phyloP scores from a whole-genome alignment of 306 rosid genomes.

The Herpetospermum pedunculosum region DNA sequence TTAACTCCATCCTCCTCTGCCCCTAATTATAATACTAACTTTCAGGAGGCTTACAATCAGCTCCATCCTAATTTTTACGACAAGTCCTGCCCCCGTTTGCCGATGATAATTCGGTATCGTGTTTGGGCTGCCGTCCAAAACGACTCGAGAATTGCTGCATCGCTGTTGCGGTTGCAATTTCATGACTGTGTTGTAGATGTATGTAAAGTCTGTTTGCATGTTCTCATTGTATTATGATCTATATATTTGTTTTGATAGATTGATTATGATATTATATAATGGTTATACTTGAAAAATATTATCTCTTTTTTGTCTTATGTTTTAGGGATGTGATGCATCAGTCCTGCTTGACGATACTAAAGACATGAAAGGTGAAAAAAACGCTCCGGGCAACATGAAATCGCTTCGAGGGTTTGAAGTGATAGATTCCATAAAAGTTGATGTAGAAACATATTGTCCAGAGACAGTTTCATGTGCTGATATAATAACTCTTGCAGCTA shows the following conservation, averaged over 20 bases:
- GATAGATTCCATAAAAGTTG: slow-evolving; percentile 46
- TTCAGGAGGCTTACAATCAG: background rate
- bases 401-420: slow-evolving; percentile 58
- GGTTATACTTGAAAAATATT: background rate
- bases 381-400: slow-evolving; percentile 33
- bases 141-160: slow-evolving; percentile 58
- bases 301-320: background rate
- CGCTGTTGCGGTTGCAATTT: slow-evolving; percentile 64
- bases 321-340: slow-evolving; percentile 65
- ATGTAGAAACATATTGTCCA: slow-evolving; percentile 40
- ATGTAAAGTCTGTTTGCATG: background rate
- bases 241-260: background rate
- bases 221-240: background rate
- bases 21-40: slow-evolving; percentile 10
- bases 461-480: slow-evolving; percentile 58
- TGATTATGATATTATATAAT: background rate
- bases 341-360: slow-evolving; percentile 53
- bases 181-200: slow-evolving; percentile 70
- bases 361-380: slow-evolving; percentile 43
- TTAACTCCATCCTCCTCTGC: background rate
- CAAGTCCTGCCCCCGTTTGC: slow-evolving; percentile 39
- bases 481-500: slow-evolving; percentile 49
- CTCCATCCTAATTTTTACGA: slow-evolving; percentile 35
- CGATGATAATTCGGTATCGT: slow-evolving; percentile 22
- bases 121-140: slow-evolving; percentile 34